These are phyloP conservation scores for Gossypium bickii DNA, from an alignment of 345 rosid genomes.

Conservation along the genomic window DNA sequence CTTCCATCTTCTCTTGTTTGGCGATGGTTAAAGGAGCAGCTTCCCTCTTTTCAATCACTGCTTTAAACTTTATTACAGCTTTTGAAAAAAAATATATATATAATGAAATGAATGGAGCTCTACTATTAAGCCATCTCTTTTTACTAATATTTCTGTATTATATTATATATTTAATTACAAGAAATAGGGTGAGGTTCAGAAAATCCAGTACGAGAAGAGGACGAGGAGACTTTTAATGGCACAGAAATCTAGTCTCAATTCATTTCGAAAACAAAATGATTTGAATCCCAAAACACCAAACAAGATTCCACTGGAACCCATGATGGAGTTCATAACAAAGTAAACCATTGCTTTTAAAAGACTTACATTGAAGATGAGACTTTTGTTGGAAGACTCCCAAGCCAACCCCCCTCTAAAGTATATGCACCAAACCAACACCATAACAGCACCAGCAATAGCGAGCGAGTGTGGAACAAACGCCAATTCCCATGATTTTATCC, in stretches of 20 bases:
- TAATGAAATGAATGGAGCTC: too few relatives aligned
- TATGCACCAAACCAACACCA: constrained; percentile 83
- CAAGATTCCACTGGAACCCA: neutral
- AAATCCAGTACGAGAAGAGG: too few relatives aligned
- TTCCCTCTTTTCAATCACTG: neutral
- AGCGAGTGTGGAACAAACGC: constrained; percentile 62
- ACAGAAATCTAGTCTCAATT: too few relatives aligned
- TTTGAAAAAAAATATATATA: neutral
- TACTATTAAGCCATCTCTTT: too few relatives aligned
- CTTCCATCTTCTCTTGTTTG: neutral
- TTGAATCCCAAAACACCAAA: neutral
- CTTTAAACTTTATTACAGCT: neutral
- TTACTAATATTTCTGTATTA: too few relatives aligned
- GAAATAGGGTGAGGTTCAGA: too few relatives aligned
- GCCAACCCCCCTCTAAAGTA: constrained; percentile 80
- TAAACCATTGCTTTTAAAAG: neutral
- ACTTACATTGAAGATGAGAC: constrained; percentile 87
- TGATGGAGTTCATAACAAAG: neutral
- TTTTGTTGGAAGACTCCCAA: constrained; percentile 81
- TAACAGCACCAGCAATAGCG: constrained; percentile 44
- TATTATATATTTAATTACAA: too few relatives aligned
- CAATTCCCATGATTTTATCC: constrained; percentile 51
- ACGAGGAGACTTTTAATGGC: too few relatives aligned
- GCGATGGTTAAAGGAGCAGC: neutral
- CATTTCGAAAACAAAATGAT: neutral